Percentiles rank a stretch among this genome's conserved stretches.
These are phyloP conservation scores for Aegle marmelos DNA, from an alignment of 345 rosid species.

Conservation along the genomic window DNA sequence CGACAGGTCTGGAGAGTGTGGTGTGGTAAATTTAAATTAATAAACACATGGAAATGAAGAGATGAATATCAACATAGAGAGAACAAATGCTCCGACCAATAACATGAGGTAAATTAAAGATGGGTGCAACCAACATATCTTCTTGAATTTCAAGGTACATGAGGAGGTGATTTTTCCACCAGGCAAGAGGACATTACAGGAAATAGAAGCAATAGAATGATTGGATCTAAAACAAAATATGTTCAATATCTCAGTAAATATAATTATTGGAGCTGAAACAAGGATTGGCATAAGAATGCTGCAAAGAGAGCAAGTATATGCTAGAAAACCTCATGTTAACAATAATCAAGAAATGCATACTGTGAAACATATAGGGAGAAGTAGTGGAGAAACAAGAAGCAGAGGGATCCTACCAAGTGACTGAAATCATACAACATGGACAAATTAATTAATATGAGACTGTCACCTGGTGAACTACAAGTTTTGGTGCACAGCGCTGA, in stretches of 20 bases:
- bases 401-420: background rate
- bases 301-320: background rate
- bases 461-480: constrained; percentile 82
- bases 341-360: background rate
- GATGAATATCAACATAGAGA: background rate
- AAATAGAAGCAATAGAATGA: background rate
- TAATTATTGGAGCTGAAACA: background rate
- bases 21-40: background rate
- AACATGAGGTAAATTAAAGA: background rate
- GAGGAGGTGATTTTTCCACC: background rate
- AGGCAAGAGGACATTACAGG: too few species aligned
- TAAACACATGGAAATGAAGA: background rate
- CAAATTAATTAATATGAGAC: background rate
- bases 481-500: constrained; percentile 89
- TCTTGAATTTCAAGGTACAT: background rate
- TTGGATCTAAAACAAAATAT: too few species aligned
- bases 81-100: background rate
- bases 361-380: background rate
- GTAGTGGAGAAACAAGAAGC: background rate
- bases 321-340: background rate
- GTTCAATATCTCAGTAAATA: background rate
- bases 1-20: background rate
- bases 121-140: background rate
- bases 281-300: background rate
- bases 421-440: background rate